phyloP scores from a whole-genome alignment of 2,329 filamentous ascomycete species.

The Fusarium verticillioides region DNA sequence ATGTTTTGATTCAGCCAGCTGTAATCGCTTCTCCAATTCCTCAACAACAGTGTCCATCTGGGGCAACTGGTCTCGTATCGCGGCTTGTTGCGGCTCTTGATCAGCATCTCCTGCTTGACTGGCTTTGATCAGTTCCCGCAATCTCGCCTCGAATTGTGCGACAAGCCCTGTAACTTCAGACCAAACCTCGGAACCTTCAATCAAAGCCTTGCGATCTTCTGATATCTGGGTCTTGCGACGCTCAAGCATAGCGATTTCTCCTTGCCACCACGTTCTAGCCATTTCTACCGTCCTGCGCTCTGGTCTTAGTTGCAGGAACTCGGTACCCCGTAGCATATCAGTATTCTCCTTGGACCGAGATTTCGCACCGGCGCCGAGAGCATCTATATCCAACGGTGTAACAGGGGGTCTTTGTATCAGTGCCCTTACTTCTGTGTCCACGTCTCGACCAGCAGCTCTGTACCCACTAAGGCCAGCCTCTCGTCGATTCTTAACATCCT shows the following conservation, averaged over 20 bases:
- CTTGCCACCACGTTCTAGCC: slow-evolving; percentile 77
- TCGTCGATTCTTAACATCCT: slow-evolving; percentile 71
- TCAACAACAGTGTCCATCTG: slow-evolving; percentile 67
- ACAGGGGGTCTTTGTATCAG: slow-evolving; percentile 70
- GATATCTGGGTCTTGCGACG: slow-evolving; percentile 66
- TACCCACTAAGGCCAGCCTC: slow-evolving; percentile 81
- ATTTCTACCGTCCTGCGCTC: slow-evolving; percentile 75
- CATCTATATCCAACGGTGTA: slow-evolving; percentile 62
- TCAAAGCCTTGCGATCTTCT: slow-evolving; percentile 71
- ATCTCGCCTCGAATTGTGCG: slow-evolving; percentile 71
- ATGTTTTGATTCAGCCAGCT: slow-evolving; percentile 66
- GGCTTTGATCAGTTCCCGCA: slow-evolving; percentile 65
- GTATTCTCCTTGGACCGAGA: slow-evolving; percentile 23
- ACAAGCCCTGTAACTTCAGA: slow-evolving; percentile 68
- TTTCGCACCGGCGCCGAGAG: slow-evolving; percentile 45
- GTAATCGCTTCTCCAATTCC: slow-evolving; percentile 65
- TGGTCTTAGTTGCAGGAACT: slow-evolving; percentile 70
- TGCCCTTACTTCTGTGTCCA: slow-evolving; percentile 69
- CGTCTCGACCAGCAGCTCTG: slow-evolving; percentile 71
- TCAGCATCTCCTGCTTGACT: slow-evolving; percentile 47
- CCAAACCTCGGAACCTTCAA: slow-evolving; percentile 76
- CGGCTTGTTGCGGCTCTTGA: slow-evolving; percentile 50
- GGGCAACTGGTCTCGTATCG: slow-evolving; percentile 59
- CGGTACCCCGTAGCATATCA: slow-evolving; percentile 54
- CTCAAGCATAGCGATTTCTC: slow-evolving; percentile 68